These are phyloP conservation scores for Xylaria intraflava DNA, from an alignment of 495 filamentous ascomycete species.

Conservation along the genomic window DNA sequence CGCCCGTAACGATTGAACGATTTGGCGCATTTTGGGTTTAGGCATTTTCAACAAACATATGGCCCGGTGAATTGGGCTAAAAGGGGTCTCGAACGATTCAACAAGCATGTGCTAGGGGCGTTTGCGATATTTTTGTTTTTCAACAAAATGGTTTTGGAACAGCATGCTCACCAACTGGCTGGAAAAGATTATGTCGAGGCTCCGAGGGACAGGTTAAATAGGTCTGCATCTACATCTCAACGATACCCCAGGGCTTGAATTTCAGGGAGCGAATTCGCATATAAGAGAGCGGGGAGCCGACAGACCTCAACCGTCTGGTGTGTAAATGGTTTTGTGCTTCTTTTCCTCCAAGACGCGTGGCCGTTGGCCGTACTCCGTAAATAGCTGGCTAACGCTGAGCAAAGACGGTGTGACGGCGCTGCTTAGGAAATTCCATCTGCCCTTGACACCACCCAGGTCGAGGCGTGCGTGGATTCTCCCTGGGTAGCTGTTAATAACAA, in stretches of 20 bases:
- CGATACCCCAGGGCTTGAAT: constrained; percentile 14
- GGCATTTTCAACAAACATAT: constrained; percentile 33
- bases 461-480: not conserved
- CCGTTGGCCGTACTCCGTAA: no score
- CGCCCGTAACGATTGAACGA: constrained; percentile 9
- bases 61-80: constrained; percentile 12
- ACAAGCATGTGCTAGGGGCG: constrained; percentile 29
- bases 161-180: constrained; percentile 19
- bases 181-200: constrained; percentile 7
- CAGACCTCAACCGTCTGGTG: constrained; percentile 16
- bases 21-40: constrained; percentile 21
- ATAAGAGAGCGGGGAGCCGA: not conserved
- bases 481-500: not conserved
- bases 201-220: constrained; percentile 19
- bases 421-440: no score
- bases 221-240: constrained; percentile 23
- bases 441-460: not conserved
- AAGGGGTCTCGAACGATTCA: constrained; percentile 26
- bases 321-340: constrained; percentile 11
- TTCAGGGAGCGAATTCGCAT: constrained; percentile 1
- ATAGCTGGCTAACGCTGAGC: no score
- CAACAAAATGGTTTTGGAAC: constrained; percentile 28
- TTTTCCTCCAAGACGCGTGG: no score
- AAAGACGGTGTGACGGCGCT: no score
- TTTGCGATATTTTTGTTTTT: constrained; percentile 20